A percentile compares a stretch with the other conserved stretches of the same genome.
Evolutionary conservation across 2,329 filamentous ascomycete species (phyloP).

Genomic region (Xylariales sp.): DNA sequence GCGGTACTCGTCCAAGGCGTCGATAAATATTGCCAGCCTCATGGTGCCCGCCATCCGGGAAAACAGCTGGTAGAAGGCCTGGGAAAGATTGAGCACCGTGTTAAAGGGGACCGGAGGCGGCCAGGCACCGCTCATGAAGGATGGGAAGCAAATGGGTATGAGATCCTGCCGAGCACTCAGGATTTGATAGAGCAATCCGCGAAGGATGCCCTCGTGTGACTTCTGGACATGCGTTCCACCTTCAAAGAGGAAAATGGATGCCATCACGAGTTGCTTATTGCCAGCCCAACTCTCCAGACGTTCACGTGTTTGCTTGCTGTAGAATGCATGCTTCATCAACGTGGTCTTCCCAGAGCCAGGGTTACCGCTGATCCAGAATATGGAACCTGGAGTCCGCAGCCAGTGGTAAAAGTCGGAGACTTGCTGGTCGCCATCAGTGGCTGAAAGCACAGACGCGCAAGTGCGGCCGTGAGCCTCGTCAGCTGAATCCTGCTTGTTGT

Average conservation of each 20-base stretch:
- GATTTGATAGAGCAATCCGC: conserved; percentile 8
- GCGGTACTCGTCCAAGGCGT: conserved; percentile 3
- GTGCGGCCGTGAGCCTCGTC: conserved; percentile 3
- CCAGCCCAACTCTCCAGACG: conserved; percentile 6
- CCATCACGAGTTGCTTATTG: conserved; percentile 6
- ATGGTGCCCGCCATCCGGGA: not conserved
- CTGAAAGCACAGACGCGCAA: conserved; percentile 8
- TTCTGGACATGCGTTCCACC: conserved; percentile 8
- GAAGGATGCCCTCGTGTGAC: conserved; percentile 6
- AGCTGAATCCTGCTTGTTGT: conserved; percentile 1
- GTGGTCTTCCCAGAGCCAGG: conserved; percentile 16
- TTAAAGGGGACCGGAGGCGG: conserved; percentile 4
- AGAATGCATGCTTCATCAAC: conserved; percentile 9
- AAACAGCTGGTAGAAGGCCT: conserved; percentile 2
- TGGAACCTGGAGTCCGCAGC: conserved; percentile 6
- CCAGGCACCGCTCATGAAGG: conserved; percentile 2
- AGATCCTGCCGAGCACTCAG: conserved; percentile 6
- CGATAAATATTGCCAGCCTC: not conserved
- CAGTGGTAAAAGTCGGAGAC: conserved; percentile 7
- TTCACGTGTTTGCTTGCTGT: conserved; percentile 1
- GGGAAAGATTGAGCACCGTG: not conserved
- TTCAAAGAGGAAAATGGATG: conserved; percentile 5
- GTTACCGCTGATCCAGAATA: conserved; percentile 16
- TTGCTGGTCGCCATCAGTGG: not conserved
- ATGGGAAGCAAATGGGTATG: conserved; percentile 7